Evolutionary conservation across 805 yeast species (phyloP).

Genomic region (Nematodospora valgi): DNA sequence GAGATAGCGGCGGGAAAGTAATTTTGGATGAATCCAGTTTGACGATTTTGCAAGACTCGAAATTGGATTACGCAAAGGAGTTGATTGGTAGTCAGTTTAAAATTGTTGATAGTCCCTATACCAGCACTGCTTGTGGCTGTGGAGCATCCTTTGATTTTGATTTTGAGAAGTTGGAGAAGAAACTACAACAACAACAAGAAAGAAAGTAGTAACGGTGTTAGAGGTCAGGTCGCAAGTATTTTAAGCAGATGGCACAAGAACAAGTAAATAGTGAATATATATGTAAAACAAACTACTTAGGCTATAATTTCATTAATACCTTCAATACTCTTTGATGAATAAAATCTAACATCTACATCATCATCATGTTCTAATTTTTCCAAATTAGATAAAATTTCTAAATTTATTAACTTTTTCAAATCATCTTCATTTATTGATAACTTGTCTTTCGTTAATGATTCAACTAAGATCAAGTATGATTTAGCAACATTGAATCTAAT

Average conservation of each 20-base stretch:
- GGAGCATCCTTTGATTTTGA: conserved; percentile 47
- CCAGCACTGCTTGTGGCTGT: conserved; percentile 51
- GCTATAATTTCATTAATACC: conserved; percentile 16
- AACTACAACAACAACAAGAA: conserved; percentile 2
- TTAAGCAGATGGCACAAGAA: not conserved
- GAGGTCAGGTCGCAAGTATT: not conserved
- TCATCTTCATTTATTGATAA: conserved; percentile 15
- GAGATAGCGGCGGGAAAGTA: conserved; percentile 50
- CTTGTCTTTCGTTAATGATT: conserved; percentile 38
- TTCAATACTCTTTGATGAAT: conserved; percentile 59
- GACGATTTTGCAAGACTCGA: conserved; percentile 78
- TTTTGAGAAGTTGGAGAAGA: conserved; percentile 43
- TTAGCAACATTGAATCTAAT: conserved; percentile 94
- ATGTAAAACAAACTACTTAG: not conserved
- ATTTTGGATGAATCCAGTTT: conserved; percentile 79
- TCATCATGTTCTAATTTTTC: conserved; percentile 63
- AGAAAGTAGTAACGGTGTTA: too few species aligned
- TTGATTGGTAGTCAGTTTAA: conserved; percentile 93
- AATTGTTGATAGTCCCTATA: conserved; percentile 84
- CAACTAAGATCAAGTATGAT: conserved; percentile 61
- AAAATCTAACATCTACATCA: conserved; percentile 88
- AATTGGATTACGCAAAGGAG: conserved; percentile 85
- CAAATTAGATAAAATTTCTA: conserved; percentile 61
- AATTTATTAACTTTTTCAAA: conserved; percentile 24
- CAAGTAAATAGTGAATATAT: not conserved